These are phyloP conservation scores for Phaffia australis DNA, from an alignment of 768 basidiomycete genomes.

Conservation along the genomic window DNA sequence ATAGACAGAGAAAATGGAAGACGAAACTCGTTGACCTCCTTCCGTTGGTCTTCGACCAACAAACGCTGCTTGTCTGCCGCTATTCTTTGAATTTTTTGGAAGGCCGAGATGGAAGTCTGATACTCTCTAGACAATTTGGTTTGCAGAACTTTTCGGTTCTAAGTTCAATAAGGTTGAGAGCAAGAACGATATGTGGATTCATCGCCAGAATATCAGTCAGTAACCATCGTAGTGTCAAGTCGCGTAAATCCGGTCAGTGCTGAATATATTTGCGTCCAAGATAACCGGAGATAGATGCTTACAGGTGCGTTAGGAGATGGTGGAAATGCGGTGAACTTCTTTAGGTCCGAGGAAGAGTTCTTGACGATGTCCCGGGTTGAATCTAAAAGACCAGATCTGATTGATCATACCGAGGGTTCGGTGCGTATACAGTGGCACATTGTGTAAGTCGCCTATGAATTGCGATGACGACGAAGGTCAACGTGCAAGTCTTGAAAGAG, in stretches of 20 bases:
- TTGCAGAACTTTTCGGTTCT: conserved; percentile 43
- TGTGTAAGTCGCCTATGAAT: neutral
- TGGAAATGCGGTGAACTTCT: conserved; percentile 60
- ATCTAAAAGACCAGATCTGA: conserved; percentile 85
- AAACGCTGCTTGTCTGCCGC: conserved; percentile 82
- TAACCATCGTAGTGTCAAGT: neutral
- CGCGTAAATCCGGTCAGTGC: neutral
- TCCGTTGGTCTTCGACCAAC: conserved; percentile 73
- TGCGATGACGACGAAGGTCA: conserved; percentile 4
- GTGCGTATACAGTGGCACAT: too few relatives aligned
- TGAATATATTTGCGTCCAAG: too few relatives aligned
- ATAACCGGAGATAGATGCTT: neutral
- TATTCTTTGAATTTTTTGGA: conserved; percentile 80
- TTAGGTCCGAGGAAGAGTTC: conserved; percentile 82
- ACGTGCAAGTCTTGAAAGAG: neutral
- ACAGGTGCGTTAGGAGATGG: conserved; percentile 5
- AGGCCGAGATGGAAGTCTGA: conserved; percentile 74
- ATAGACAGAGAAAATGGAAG: neutral
- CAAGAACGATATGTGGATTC: neutral
- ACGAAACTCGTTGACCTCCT: neutral
- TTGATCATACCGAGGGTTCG: neutral
- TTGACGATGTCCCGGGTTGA: conserved; percentile 90
- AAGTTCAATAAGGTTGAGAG: neutral
- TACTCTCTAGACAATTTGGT: conserved; percentile 91
- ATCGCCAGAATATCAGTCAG: neutral